Percentiles rank a stretch among this genome's conserved stretches.
Evolutionary conservation across 306 rosid genomes (phyloP).

Genomic region (Vigna nakashimae): DNA sequence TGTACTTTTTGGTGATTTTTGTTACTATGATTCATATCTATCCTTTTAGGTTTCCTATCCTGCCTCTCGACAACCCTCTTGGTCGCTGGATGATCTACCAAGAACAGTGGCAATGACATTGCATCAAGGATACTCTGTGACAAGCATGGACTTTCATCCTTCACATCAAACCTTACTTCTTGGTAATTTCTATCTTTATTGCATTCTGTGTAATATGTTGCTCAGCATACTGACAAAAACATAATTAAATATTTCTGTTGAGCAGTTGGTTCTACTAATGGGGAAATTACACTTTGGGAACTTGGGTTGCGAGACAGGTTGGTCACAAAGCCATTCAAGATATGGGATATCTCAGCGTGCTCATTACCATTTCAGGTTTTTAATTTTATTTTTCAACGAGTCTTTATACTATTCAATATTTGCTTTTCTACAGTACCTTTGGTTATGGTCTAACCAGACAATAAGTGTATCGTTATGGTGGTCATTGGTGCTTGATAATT

Average conservation of each 20-base stretch:
- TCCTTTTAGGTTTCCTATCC: constrained; percentile 73
- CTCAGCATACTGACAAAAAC: constrained; percentile 21
- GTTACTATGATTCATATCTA: constrained; percentile 36
- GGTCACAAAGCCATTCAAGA: constrained; percentile 81
- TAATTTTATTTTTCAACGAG: constrained; percentile 11
- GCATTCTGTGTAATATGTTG: constrained; percentile 24
- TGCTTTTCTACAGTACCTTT: constrained; percentile 31
- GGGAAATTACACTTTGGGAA: constrained; percentile 89
- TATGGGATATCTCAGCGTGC: constrained; percentile 66
- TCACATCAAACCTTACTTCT: constrained; percentile 75
- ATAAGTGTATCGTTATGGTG: not conserved
- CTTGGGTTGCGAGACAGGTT: constrained; percentile 67
- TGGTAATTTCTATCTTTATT: constrained; percentile 54
- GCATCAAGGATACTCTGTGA: constrained; percentile 82
- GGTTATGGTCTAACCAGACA: constrained; percentile 27
- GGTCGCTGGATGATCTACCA: constrained; percentile 82
- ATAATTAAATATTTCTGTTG: constrained; percentile 35
- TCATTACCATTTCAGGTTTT: constrained; percentile 79
- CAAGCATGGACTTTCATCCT: constrained; percentile 99
- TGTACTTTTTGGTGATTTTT: constrained; percentile 36
- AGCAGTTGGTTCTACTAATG: constrained; percentile 82
- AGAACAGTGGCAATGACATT: constrained; percentile 71
- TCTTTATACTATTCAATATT: constrained; percentile 12
- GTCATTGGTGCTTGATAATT: constrained; percentile 43
- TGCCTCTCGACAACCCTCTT: constrained; percentile 66